Base-by-base conservation (phyloP, 192 early-diverging fungal species). In the Bifiguratus adelaidae region DNA sequence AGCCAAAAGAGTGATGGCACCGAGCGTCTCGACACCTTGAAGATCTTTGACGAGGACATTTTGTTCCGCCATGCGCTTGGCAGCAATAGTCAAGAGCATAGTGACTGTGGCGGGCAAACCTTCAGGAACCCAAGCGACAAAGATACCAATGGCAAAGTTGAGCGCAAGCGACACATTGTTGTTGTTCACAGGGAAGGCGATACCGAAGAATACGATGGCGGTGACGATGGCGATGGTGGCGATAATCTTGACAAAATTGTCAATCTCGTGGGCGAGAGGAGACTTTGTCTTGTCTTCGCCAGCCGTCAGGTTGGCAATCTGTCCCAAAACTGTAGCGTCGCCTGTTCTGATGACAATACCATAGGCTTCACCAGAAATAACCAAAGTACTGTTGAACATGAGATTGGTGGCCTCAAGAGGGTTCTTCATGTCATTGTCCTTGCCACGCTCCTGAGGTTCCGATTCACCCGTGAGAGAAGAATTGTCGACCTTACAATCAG, bases 21-120 rank as follows among this genome's bases (percentile, higher is more conserved):
- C 94, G 20, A 97, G 77, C 11, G 94, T 97, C 59, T 97, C 94
- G 11, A 97, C 94, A 58, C 89, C 91, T 52, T 90, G 86, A 30
- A 97, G 68, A 56, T 95, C 89, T 60, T 97, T 97, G 56, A 97
- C 94, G 24, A 97, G 71, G 23, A 95, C 91, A 47, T 94, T 86
- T 52, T 82, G 67, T 8, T 62, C 24, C 0, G 91, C 88, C 91
- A 97, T 94, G 42, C 89, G 81, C 68, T 95, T 91, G 47, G 94
- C 94, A 28, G 94, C 92, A 28, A 97, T 86, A 7, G 91, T 91
- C 34, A 97, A 61, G 37, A 97, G 72, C 65, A 95, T 85, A 18
- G 92, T 92, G 12, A 97, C 89, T 4, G 92, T 97, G 9, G 91
- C 86, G 6, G 89, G 89, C 26, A 97, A 73, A 44, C 94, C 94